These are phyloP conservation scores for Fusarium sp. DNA, from an alignment of 2,329 filamentous ascomycete genomes.

Conservation along the genomic window DNA sequence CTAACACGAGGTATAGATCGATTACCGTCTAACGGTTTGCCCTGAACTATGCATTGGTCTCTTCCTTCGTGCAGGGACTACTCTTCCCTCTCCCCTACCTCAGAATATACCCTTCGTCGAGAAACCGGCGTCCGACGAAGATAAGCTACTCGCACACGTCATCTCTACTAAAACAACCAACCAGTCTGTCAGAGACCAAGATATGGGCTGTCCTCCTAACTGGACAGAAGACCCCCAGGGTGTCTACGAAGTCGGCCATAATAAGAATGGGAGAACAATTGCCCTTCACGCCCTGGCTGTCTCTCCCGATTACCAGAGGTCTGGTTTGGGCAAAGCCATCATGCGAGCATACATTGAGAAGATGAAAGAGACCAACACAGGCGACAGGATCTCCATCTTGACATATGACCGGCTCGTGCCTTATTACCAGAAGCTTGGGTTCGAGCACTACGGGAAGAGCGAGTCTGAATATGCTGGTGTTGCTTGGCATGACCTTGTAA, in stretches of 20 bases:
- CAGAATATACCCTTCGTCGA: slow-evolving; percentile 28
- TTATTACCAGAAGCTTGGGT: slow-evolving; percentile 51
- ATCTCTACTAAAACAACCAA: slow-evolving; percentile 48
- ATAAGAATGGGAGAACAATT: slow-evolving; percentile 47
- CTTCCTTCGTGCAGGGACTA: slow-evolving; percentile 30
- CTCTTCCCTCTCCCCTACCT: slow-evolving; percentile 9
- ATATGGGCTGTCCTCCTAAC: slow-evolving; percentile 46
- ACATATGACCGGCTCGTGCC: slow-evolving; percentile 50
- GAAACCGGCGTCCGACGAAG: slow-evolving; percentile 10
- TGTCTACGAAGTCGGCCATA: slow-evolving; percentile 40
- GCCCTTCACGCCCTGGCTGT: slow-evolving; percentile 50
- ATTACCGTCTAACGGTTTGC: slow-evolving; percentile 49
- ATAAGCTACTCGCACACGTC: slow-evolving; percentile 47
- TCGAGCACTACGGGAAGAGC: slow-evolving; percentile 51
- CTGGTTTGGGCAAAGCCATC: slow-evolving; percentile 48
- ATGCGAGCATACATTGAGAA: slow-evolving; percentile 42
- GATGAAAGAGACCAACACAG: slow-evolving; percentile 35
- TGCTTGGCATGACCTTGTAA: slow-evolving; percentile 51
- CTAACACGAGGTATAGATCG: slow-evolving; percentile 45
- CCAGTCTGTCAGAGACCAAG: slow-evolving; percentile 42
- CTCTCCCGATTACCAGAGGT: slow-evolving; percentile 42
- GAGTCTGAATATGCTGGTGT: slow-evolving; percentile 50
- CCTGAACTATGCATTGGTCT: slow-evolving; percentile 49
- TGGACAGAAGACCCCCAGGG: slow-evolving; percentile 45
- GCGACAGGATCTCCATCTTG: slow-evolving; percentile 49